phyloP scores from a whole-genome alignment of 179 eudicot species.

The Beta lomatogona region DNA sequence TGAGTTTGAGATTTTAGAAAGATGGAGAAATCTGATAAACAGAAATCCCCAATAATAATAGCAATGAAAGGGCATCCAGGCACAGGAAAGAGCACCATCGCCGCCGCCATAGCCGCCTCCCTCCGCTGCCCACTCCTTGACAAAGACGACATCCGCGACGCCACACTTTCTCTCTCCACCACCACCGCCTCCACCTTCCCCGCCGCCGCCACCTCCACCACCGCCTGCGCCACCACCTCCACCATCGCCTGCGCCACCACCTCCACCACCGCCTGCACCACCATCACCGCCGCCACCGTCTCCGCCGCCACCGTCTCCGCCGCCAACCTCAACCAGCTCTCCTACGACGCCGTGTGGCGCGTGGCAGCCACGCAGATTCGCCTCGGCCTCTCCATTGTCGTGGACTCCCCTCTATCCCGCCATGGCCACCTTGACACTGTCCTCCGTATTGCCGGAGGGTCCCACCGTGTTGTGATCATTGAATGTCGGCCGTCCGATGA shows the following conservation, averaged over 20 bases:
- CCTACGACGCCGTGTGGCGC: slow-evolving; percentile 46
- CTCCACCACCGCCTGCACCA: slow-evolving; percentile 55
- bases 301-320: slow-evolving; percentile 30
- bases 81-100: slow-evolving; percentile 71
- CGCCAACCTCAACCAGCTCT: slow-evolving; percentile 44
- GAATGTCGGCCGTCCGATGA: slow-evolving; percentile 45
- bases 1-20: not conserved
- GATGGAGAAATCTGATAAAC: not conserved
- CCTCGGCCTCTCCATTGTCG: slow-evolving; percentile 41
- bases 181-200: slow-evolving; percentile 20
- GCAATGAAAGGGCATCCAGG: slow-evolving; percentile 97
- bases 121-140: slow-evolving; percentile 65
- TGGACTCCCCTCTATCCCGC: slow-evolving; percentile 51
- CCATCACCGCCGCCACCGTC: no score
- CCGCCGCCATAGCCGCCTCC: slow-evolving; percentile 50
- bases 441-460: slow-evolving; percentile 25
- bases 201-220: slow-evolving; percentile 42
- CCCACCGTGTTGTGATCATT: slow-evolving; percentile 37
- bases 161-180: slow-evolving; percentile 39
- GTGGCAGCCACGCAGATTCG: slow-evolving; percentile 38
- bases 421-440: slow-evolving; percentile 37
- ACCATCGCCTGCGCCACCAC: slow-evolving; percentile 46
- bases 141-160: slow-evolving; percentile 75
- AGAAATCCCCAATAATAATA: slow-evolving; percentile 32
- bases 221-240: slow-evolving; percentile 51